Conservation (phyloP, 2,329 filamentous ascomycete genomes). For the Periconia macrospinosa region DNA sequence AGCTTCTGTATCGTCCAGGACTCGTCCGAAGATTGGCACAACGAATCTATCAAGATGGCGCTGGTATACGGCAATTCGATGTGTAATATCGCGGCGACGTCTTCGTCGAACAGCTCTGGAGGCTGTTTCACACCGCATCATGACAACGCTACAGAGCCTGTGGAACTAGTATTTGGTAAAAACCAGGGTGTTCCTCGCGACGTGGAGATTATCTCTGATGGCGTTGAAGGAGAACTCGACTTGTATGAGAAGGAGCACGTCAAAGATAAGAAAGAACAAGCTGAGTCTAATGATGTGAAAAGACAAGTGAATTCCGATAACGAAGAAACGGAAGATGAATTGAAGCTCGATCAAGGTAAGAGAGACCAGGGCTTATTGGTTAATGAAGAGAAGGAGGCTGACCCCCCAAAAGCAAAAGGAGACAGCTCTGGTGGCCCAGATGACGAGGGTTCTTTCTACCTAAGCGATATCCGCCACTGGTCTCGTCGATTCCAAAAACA, state of each 20-base stretch:
- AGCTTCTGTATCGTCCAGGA: slow-evolving; percentile 22
- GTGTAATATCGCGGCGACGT: slow-evolving; percentile 17
- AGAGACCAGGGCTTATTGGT: no score
- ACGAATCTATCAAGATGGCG: slow-evolving; percentile 16
- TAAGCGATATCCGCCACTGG: slow-evolving; percentile 9
- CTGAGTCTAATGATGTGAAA: no score
- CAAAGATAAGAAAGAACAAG: no score
- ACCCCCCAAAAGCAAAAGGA: no score
- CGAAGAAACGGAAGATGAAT: no score
- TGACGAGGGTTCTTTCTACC: background rate
- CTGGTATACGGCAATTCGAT: slow-evolving; percentile 12
- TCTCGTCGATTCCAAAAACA: slow-evolving; percentile 4
- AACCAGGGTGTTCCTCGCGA: slow-evolving; percentile 4
- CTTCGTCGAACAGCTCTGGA: slow-evolving; percentile 13
- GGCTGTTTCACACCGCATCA: slow-evolving; percentile 13
- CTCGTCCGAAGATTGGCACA: slow-evolving; percentile 15
- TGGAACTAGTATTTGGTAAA: slow-evolving; percentile 2
- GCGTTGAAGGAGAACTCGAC: slow-evolving; percentile 4
- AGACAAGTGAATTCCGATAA: no score
- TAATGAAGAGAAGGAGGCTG: no score
- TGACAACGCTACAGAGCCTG: slow-evolving; percentile 2
- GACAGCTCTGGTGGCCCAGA: background rate
- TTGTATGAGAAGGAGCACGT: slow-evolving; percentile 1
- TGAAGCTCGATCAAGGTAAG: no score
- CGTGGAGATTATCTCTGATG: slow-evolving; percentile 7